These are phyloP conservation scores for Ophiostoma ulmi DNA, from an alignment of 2,329 filamentous ascomycete genomes.

Conservation along the genomic window DNA sequence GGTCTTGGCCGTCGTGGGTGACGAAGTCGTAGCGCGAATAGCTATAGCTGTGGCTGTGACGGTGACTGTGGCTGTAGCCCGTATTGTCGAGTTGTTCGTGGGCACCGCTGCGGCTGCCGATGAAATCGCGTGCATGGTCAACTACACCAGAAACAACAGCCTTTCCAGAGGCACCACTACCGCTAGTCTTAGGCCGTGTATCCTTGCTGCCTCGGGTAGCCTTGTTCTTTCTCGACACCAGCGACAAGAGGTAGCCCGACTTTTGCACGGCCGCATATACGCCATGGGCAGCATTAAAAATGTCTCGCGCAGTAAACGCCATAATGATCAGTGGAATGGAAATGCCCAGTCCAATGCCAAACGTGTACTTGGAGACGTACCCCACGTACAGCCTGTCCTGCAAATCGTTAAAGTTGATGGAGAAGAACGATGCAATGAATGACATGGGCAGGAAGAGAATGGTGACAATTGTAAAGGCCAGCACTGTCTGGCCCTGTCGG, in stretches of 20 bases:
- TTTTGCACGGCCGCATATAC: conserved; percentile 9
- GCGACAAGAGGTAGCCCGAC: conserved; percentile 3
- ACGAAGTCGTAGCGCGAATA: background rate
- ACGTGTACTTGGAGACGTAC: conserved; percentile 33
- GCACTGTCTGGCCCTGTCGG: conserved; percentile 42
- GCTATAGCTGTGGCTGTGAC: background rate
- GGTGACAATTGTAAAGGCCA: conserved; percentile 44
- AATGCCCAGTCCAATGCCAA: conserved; percentile 40
- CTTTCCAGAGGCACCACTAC: background rate
- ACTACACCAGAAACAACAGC: background rate
- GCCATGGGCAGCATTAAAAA: conserved; percentile 29
- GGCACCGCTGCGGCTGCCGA: background rate
- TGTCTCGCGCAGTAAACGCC: conserved; percentile 38
- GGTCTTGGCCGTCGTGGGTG: background rate
- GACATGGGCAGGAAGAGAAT: conserved; percentile 43
- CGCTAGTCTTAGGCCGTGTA: background rate
- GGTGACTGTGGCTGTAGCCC: background rate
- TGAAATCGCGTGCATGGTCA: background rate
- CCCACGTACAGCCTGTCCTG: conserved; percentile 31
- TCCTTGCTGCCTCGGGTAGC: background rate
- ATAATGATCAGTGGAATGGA: conserved; percentile 38
- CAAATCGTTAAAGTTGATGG: conserved; percentile 46
- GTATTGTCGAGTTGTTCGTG: background rate
- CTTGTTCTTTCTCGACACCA: background rate
- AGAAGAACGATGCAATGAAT: conserved; percentile 42